Percentiles rank a stretch among this genome's conserved stretches.
Evolutionary conservation across 1,139 yeast genomes (phyloP).

Genomic region (Taiozyma sp.): DNA sequence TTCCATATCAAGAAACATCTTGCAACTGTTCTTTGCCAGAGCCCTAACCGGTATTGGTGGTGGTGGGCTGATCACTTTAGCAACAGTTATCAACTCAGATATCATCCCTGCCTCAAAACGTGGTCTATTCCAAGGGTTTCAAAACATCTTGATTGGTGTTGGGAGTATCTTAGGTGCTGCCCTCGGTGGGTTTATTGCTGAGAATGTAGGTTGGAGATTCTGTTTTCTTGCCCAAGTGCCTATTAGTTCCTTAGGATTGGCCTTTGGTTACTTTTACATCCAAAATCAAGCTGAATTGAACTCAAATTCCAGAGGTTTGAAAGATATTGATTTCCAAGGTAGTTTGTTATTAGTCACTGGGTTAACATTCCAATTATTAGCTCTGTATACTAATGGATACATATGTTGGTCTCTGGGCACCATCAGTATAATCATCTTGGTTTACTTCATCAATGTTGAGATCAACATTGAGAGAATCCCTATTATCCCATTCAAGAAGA

Average conservation of each 20-base stretch:
- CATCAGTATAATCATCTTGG: slow-evolving; percentile 1
- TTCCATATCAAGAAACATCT: slow-evolving; percentile 35
- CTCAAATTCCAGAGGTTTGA: slow-evolving; percentile 29
- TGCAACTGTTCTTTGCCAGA: slow-evolving; percentile 47
- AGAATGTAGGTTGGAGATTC: slow-evolving; percentile 66
- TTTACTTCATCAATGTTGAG: slow-evolving; percentile 22
- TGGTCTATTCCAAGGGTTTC: slow-evolving; percentile 53
- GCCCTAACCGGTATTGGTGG: slow-evolving; percentile 53
- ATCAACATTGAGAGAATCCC: slow-evolving; percentile 30
- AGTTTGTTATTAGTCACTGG: slow-evolving; percentile 46
- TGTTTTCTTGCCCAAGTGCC: slow-evolving; percentile 57
- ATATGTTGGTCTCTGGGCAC: neutral
- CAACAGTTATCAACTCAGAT: slow-evolving; percentile 48
- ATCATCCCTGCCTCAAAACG: slow-evolving; percentile 48
- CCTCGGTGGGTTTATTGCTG: slow-evolving; percentile 63
- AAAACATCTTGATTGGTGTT: slow-evolving; percentile 51
- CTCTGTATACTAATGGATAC: slow-evolving; percentile 15
- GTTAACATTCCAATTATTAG: slow-evolving; percentile 28
- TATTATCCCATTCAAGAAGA: slow-evolving; percentile 32
- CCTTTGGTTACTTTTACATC: slow-evolving; percentile 33
- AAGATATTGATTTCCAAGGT: slow-evolving; percentile 63
- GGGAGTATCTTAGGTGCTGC: slow-evolving; percentile 66
- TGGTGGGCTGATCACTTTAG: slow-evolving; percentile 51
- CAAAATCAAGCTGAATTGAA: slow-evolving; percentile 17
- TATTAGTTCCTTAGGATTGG: slow-evolving; percentile 40